These are phyloP conservation scores for Colletotrichum acutatum DNA, from an alignment of 2,329 filamentous ascomycete genomes.

Conservation along the genomic window DNA sequence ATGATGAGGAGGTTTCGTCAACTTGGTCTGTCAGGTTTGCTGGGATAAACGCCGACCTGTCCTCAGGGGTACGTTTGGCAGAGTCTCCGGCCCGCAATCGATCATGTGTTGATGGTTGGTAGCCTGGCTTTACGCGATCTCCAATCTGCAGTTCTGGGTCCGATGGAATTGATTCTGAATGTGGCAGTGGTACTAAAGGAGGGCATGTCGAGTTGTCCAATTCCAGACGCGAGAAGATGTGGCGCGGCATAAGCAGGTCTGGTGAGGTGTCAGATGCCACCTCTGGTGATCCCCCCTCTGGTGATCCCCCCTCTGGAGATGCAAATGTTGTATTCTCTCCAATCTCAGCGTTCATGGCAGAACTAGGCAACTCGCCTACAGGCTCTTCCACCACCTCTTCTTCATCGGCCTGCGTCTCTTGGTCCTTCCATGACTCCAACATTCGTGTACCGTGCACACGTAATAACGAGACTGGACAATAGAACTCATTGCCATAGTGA, in stretches of 20 bases:
- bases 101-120: neutral
- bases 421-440: slow-evolving; percentile 91
- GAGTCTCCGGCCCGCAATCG: neutral
- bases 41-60: neutral
- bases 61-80: neutral
- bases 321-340: neutral
- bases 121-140: neutral
- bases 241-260: slow-evolving; percentile 1
- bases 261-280: neutral
- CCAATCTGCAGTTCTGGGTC: neutral
- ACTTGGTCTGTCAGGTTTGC: neutral
- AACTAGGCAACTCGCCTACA: neutral
- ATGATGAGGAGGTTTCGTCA: neutral
- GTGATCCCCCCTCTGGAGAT: neutral
- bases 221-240: neutral
- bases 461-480: slow-evolving; percentile 90
- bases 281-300: neutral
- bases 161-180: neutral
- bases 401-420: slow-evolving; percentile 71
- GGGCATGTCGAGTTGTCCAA: slow-evolving; percentile 15
- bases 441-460: slow-evolving; percentile 96
- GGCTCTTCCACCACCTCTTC: slow-evolving; percentile 64
- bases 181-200: neutral
- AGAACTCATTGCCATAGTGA: slow-evolving; percentile 97
- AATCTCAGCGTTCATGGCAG: neutral